Evolutionary conservation across 768 basidiomycete genomes (phyloP).

Genomic region (Calocybe indica): DNA sequence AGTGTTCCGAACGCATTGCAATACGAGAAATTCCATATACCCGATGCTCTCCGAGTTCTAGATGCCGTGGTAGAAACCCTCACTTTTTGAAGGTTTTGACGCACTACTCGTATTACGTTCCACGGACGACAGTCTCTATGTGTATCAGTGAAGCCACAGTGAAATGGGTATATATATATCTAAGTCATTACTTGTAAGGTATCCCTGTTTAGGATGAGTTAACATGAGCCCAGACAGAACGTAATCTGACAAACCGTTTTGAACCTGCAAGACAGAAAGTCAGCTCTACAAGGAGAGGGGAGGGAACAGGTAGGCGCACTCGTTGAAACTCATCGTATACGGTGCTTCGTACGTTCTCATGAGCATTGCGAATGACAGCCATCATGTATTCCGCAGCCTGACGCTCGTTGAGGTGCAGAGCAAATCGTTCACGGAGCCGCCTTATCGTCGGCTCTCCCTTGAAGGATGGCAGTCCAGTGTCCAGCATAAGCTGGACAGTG

Average conservation of each 20-base stretch:
- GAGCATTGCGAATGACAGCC: slow-evolving; percentile 82
- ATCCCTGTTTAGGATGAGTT: slow-evolving; percentile 24
- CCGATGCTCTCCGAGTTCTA: slow-evolving; percentile 77
- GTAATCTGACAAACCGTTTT: slow-evolving; percentile 28
- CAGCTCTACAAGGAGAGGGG: background rate
- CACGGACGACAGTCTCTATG: background rate
- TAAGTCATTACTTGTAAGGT: slow-evolving; percentile 32
- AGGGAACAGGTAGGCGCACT: slow-evolving; percentile 34
- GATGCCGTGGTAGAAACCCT: slow-evolving; percentile 84
- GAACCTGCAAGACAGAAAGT: slow-evolving; percentile 18
- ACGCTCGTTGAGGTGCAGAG: slow-evolving; percentile 72
- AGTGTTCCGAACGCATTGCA: slow-evolving; percentile 82
- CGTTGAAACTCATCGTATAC: slow-evolving; percentile 96
- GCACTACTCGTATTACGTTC: background rate
- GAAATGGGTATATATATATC: background rate
- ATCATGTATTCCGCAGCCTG: slow-evolving; percentile 95
- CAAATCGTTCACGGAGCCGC: slow-evolving; percentile 83
- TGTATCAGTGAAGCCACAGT: background rate
- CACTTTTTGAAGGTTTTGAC: slow-evolving; percentile 37
- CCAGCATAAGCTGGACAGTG: slow-evolving; percentile 90
- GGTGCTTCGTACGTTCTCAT: slow-evolving; percentile 90
- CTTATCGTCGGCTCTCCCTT: slow-evolving; percentile 93
- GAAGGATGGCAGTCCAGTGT: slow-evolving; percentile 92
- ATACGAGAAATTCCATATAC: slow-evolving; percentile 91
- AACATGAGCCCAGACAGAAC: background rate